These are phyloP conservation scores for Fusarium oligoseptatum DNA, from an alignment of 2,329 filamentous ascomycete genomes.

Conservation along the genomic window DNA sequence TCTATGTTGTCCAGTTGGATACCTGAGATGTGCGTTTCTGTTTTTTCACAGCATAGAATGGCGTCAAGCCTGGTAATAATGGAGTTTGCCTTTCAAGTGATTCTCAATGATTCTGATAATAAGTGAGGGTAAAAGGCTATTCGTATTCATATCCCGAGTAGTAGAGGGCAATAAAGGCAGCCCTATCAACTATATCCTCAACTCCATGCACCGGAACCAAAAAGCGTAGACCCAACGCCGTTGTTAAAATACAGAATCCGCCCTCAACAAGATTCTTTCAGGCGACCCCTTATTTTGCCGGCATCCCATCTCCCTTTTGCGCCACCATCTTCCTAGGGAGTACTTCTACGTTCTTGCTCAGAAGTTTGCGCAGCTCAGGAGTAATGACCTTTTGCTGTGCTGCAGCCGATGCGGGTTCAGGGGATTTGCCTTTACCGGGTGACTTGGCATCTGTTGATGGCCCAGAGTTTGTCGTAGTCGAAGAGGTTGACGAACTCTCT, in stretches of 20 bases:
- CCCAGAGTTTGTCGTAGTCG: constrained; percentile 19
- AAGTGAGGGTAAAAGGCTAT: neutral
- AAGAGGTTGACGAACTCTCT: constrained; percentile 32
- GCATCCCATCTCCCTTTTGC: constrained; percentile 54
- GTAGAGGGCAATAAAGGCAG: neutral
- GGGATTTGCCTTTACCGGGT: constrained; percentile 53
- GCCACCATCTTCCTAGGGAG: constrained; percentile 55
- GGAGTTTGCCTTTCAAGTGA: constrained; percentile 19
- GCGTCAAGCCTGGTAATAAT: constrained; percentile 41
- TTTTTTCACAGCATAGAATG: constrained; percentile 39
- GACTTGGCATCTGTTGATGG: constrained; percentile 31
- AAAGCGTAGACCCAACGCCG: constrained; percentile 10
- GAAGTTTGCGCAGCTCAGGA: constrained; percentile 67
- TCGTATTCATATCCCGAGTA: constrained; percentile 6
- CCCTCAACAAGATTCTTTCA: neutral
- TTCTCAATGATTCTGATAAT: neutral
- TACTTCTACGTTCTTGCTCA: constrained; percentile 63
- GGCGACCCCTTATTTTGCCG: constrained; percentile 39
- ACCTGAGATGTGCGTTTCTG: constrained; percentile 12
- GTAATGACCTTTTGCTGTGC: constrained; percentile 64
- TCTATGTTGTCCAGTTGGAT: constrained; percentile 8
- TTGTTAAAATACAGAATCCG: constrained; percentile 26
- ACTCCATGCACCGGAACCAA: constrained; percentile 33
- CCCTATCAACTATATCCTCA: constrained; percentile 11
- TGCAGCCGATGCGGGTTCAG: constrained; percentile 50